Evolutionary conservation across 257 asterid species (phyloP).

Genomic region (Leonotis leonurus): DNA sequence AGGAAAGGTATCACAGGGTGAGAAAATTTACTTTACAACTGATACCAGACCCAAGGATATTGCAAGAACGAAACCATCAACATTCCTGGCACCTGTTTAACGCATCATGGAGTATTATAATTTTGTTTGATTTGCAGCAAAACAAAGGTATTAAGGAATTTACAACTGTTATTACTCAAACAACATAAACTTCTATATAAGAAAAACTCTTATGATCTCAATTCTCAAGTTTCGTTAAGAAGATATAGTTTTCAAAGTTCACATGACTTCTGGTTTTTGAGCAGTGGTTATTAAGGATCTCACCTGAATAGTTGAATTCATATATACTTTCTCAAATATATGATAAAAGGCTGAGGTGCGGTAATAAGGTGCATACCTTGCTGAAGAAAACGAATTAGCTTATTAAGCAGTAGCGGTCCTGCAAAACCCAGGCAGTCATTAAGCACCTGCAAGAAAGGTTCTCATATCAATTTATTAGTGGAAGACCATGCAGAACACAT

Average conservation of each 20-base stretch:
- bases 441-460: slow-evolving; percentile 57
- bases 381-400: slow-evolving; percentile 84
- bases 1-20: neutral
- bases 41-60: slow-evolving; percentile 85
- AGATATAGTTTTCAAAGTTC: too few species aligned
- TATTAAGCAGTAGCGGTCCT: slow-evolving; percentile 89
- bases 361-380: slow-evolving; percentile 41
- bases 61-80: slow-evolving; percentile 81
- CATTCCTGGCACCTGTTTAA: slow-evolving; percentile 52
- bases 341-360: neutral
- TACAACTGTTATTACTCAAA: neutral
- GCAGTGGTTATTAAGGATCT: neutral
- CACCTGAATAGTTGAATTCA: neutral
- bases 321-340: neutral
- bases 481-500: neutral
- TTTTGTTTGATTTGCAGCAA: neutral
- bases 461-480: neutral
- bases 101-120: slow-evolving; percentile 7
- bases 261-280: neutral
- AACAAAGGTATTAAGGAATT: neutral
- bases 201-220: too few species aligned
- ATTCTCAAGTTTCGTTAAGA: too few species aligned
- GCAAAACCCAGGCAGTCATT: slow-evolving; percentile 91
- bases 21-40: slow-evolving; percentile 53
- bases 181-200: neutral